Base-by-base conservation (phyloP, 2,329 filamentous ascomycete genomes). In the Nigrograna mackinnonii region DNA sequence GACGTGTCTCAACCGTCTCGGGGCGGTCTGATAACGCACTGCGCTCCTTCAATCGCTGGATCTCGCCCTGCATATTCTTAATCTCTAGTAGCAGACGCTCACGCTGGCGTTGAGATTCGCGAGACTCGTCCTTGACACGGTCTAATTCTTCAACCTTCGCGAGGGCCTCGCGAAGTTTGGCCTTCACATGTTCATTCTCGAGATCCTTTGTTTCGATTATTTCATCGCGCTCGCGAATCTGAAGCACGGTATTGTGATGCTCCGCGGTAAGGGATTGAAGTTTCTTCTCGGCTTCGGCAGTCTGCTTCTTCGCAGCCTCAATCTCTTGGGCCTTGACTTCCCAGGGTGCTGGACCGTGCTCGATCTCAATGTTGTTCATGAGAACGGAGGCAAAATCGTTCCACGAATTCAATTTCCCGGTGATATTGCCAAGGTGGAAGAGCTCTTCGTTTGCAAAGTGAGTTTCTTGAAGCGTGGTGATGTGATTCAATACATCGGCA, bases 111-210 rank as follows among this genome's bases (percentile, higher is more conserved):
- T 54, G 52, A 5, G 56, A 53, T 16, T 43, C 39, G 3, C 46
- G 35, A 13, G 60, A 44, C 36, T 62, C 60, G 13, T 34, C 37
- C 22, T 60, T 44, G 3, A 64, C 33, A n/a, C 47, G 46, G 22
- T 57, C 49, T 3, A 57, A 33, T 5, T 53, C 54, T 28, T 54
- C 51, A 14, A 52, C 53, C 44, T 61, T 65, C 24, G 48, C 48
- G 9, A 52, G 36, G 18, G 56, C 58, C 39, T 67, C 61, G 11
- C 55, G 52, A 35, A 57, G 55, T 47, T 63, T 61, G 21, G 89
- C 88, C 67, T 95, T 89, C 26, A 97, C 83, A 30, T 94, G 89
- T 69, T 96, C 92, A 54, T 96, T 95, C 68, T 94, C 91, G 54
- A 96, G 54, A 17, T 64, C 56, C 37, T 66, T 66, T 1, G 63